Evolutionary conservation across 192 early-diverging fungal genomes (phyloP).

Genomic region (Coemansia sp.): DNA sequence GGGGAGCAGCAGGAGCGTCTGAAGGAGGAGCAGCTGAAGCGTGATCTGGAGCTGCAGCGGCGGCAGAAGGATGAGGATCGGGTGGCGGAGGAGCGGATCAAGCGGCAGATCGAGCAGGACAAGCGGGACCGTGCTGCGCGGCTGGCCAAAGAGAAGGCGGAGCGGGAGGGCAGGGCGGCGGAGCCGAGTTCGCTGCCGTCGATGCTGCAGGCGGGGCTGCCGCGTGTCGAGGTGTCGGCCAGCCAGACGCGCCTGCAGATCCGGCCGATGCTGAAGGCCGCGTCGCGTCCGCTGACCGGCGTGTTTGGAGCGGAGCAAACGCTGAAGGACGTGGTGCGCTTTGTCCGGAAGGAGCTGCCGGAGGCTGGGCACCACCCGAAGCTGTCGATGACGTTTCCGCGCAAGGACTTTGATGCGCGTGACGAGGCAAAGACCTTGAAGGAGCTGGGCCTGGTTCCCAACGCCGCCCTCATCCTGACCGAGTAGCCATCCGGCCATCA

Average conservation of each 20-base stretch:
- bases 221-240: slow-evolving; percentile 16
- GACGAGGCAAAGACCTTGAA: slow-evolving; percentile 55
- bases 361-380: slow-evolving; percentile 45
- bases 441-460: slow-evolving; percentile 61
- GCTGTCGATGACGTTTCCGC: slow-evolving; percentile 58
- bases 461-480: slow-evolving; percentile 54
- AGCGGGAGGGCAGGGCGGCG: slow-evolving; percentile 8
- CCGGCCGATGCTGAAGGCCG: slow-evolving; percentile 39
- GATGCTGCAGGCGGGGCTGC: slow-evolving; percentile 20
- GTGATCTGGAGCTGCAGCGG: slow-evolving; percentile 53
- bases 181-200: background rate
- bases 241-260: slow-evolving; percentile 62
- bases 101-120: slow-evolving; percentile 63
- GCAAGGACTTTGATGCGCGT: slow-evolving; percentile 52
- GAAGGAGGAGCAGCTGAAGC: slow-evolving; percentile 53
- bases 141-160: slow-evolving; percentile 36
- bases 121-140: slow-evolving; percentile 55
- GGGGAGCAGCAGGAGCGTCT: slow-evolving; percentile 52
- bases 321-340: slow-evolving; percentile 52
- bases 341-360: slow-evolving; percentile 34
- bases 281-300: slow-evolving; percentile 51
- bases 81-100: slow-evolving; percentile 53
- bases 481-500: too few relatives aligned
- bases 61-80: slow-evolving; percentile 65
- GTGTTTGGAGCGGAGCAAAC: slow-evolving; percentile 53